Evolutionary conservation across 1,139 yeast species (phyloP).

Genomic region (Suhomyces ambrosiae): DNA sequence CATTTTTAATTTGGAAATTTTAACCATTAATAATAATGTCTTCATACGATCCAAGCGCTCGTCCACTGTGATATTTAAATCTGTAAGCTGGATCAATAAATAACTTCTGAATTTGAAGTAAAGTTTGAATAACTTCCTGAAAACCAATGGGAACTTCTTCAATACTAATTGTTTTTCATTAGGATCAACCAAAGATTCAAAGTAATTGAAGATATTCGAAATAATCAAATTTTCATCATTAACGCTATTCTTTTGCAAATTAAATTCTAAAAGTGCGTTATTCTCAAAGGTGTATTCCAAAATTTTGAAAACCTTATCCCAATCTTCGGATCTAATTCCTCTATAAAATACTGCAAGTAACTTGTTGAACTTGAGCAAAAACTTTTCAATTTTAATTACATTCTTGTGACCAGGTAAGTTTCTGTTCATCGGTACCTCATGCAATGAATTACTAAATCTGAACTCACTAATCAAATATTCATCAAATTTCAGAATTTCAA

Average conservation of each 20-base stretch:
- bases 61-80: slow-evolving; percentile 53
- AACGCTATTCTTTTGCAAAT: slow-evolving; percentile 40
- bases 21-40: slow-evolving; percentile 65
- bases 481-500: slow-evolving; percentile 45
- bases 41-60: slow-evolving; percentile 73
- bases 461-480: slow-evolving; percentile 41
- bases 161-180: slow-evolving; percentile 46
- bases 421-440: slow-evolving; percentile 52
- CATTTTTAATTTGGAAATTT: slow-evolving; percentile 72
- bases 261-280: slow-evolving; percentile 62
- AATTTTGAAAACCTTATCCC: slow-evolving; percentile 76
- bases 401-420: slow-evolving; percentile 52
- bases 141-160: slow-evolving; percentile 66
- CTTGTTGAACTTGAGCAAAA: slow-evolving; percentile 65
- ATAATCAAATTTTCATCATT: slow-evolving; percentile 62
- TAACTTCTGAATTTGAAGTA: slow-evolving; percentile 70
- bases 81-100: slow-evolving; percentile 66
- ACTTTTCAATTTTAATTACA: slow-evolving; percentile 50
- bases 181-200: slow-evolving; percentile 55
- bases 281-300: slow-evolving; percentile 64
- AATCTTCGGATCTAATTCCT: slow-evolving; percentile 67
- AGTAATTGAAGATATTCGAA: slow-evolving; percentile 70
- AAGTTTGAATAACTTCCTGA: slow-evolving; percentile 65
- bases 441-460: slow-evolving; percentile 43
- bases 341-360: slow-evolving; percentile 62